Evolutionary conservation across 1,284 basidiomycete species (phyloP).

Genomic region (Cryptococcus wingfieldii): DNA sequence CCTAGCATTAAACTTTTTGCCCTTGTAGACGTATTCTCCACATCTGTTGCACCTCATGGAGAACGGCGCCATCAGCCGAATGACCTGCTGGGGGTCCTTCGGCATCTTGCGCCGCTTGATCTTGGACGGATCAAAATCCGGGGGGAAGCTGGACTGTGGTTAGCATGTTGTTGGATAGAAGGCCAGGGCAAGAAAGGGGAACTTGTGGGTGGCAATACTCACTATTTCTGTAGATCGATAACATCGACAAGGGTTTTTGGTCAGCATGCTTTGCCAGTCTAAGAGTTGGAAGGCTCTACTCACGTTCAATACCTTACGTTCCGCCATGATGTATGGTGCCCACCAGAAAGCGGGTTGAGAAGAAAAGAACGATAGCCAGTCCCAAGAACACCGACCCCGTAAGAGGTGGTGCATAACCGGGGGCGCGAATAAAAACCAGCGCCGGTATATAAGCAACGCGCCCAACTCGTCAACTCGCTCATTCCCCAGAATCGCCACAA

Average conservation of each 20-base stretch:
- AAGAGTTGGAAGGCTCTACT: slow-evolving; percentile 13
- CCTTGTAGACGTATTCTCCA: slow-evolving; percentile 90
- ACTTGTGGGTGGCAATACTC: slow-evolving; percentile 3
- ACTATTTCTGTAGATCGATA: slow-evolving; percentile 21
- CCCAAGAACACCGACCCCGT: too few relatives aligned
- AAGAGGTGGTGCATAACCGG: too few relatives aligned
- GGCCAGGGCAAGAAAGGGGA: not conserved
- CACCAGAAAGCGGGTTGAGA: not conserved
- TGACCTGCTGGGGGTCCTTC: slow-evolving; percentile 91
- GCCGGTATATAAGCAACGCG: too few relatives aligned
- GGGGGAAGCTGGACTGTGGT: slow-evolving; percentile 46
- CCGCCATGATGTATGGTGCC: slow-evolving; percentile 64
- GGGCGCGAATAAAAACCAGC: too few relatives aligned
- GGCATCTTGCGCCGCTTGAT: slow-evolving; percentile 80
- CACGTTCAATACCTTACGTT: slow-evolving; percentile 77
- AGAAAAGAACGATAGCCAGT: not conserved
- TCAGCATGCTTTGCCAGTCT: not conserved
- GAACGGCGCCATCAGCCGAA: slow-evolving; percentile 98
- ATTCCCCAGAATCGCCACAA: too few relatives aligned
- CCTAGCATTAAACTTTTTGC: slow-evolving; percentile 98
- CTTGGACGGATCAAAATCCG: slow-evolving; percentile 94
- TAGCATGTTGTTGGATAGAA: not conserved
- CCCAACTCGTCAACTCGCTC: too few relatives aligned
- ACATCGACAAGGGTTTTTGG: not conserved
- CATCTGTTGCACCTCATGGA: slow-evolving; percentile 96